Evolutionary conservation across 1,284 basidiomycete species (phyloP).

Genomic region (Ganoderma lingzhi): DNA sequence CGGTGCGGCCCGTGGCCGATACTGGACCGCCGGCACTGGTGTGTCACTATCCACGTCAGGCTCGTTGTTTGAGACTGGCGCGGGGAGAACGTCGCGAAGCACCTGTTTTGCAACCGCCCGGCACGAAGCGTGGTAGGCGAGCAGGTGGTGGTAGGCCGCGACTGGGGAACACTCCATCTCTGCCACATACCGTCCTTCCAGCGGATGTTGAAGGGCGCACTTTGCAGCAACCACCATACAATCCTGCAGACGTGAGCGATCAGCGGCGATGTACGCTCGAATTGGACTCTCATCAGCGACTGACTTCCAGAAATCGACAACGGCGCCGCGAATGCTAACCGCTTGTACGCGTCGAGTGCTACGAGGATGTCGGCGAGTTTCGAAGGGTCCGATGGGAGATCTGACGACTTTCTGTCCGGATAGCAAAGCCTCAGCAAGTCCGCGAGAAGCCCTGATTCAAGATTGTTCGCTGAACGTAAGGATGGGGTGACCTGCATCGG

Average conservation of each 20-base stretch:
- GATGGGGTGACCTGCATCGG: background rate
- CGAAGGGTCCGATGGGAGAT: background rate
- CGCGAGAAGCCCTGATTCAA: background rate
- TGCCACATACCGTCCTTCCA: constrained; percentile 5
- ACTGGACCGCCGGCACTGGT: background rate
- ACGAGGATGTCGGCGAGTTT: background rate
- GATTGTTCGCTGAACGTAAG: background rate
- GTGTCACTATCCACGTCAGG: background rate
- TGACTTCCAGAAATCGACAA: background rate
- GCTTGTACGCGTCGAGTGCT: background rate
- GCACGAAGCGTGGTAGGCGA: constrained; percentile 10
- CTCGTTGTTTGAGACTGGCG: background rate
- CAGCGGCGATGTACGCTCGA: background rate
- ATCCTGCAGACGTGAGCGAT: background rate
- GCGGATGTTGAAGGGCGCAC: background rate
- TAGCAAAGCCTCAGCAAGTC: background rate
- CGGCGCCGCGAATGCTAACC: background rate
- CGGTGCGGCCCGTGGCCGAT: background rate
- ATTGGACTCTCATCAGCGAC: background rate
- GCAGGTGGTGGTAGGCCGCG: constrained; percentile 5
- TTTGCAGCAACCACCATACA: background rate
- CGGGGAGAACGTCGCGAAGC: background rate
- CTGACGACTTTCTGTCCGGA: background rate
- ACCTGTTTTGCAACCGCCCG: background rate
- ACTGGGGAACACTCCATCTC: constrained; percentile 9